Evolutionary conservation across 176 grass and related monocot species (phyloP), one percentile per base, ranked within the genome.

Genomic region (Themeda triandra): DNA sequence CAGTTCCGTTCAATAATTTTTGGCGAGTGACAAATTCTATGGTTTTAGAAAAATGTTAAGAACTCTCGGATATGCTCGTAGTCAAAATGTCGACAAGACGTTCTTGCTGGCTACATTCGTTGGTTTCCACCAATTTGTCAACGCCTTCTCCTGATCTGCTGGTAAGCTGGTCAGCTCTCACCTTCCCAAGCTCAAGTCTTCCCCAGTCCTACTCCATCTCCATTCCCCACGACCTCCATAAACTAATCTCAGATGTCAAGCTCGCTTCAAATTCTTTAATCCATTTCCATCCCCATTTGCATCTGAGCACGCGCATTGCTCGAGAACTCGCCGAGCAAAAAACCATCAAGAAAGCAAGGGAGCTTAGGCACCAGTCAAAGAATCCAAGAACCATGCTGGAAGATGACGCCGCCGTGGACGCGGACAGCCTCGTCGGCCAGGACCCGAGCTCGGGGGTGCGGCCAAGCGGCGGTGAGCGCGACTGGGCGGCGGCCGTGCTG

Each of bases 361-460:
- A 33, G 30, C 18, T 2, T 15, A 66, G n/a, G 73, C 30, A 24
- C 17, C 53, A 31, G 70, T 32, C 33, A 70, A 70, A 48, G 9
- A 40, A 63, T 63, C 59, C 39, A 27, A 5, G 63, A 48, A 12
- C 63, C 58, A 81, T 85, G 77, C 71, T 31, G 36, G 70, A 76
- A 21, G 82, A 88, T 24, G 29, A 71, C 19, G 80, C 5, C 12
- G 85, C 76, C 77, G 70, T 82, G 89, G 92, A 89, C 72, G 81
- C 62, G 68, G 90, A 87, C 51, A 84, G 72, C 48, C 85, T 90
- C 65, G 73, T 86, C 48, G 83, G 75, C 68, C 24, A 86, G 76
- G 31, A 84, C 64, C 72, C 58, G n/a, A 80, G 36, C 4, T 13
- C 24, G 63, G 59, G 40, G 69, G 9, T 24, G 40, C 24, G 13